Evolutionary conservation across 2,329 filamentous ascomycete species (phyloP), one percentile per base, ranked within the genome.

Genomic region (Hypoxylon sp.): DNA sequence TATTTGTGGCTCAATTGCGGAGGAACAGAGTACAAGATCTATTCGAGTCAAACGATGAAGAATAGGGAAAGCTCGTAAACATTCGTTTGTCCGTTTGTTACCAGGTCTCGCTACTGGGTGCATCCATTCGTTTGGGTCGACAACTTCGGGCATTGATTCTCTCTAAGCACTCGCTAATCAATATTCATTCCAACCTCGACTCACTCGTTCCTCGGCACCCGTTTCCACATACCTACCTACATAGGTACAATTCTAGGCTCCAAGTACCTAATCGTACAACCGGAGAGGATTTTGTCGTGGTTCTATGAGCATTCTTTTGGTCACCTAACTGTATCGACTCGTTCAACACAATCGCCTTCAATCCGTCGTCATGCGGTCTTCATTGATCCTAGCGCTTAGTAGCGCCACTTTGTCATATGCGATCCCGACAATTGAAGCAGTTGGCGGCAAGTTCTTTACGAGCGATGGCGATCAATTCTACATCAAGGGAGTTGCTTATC

Each of bases 361-460:
- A 52, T 42, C 17, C 47, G 26, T 51, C 59, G 72, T 57, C 22
- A 86, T 86, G 84, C 83, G 75, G 67, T 74, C 78, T 72, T 76
- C 79, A 5, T 54, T 77, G 70, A 33, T 80, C 19, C 74, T 79
- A 33, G 78, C 77, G 59, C 71, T 84, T 11, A 73, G 78, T 67
- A 76, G 80, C 72, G 76, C 73, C 31, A 74, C 78, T 26, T 73
- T 75, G 31, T 78, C 77, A 48, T 72, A 78, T 33, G 83, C 85
- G 31, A 71, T 88, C 52, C 80, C 85, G 37, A 82, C 84, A 24
- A 83, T 89, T 66, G 82, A 84, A 57, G 80, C 83, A 19, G 87
- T 91, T 59, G 93, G 93, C 55, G 90, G 91, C 82, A 97, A 97
- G 81, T 94, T 97, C 84, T 97, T 97, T 83, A 90, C 89, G 73